These are phyloP conservation scores for Ulmus americana DNA, from an alignment of 331 rosid species.

Conservation along the genomic window DNA sequence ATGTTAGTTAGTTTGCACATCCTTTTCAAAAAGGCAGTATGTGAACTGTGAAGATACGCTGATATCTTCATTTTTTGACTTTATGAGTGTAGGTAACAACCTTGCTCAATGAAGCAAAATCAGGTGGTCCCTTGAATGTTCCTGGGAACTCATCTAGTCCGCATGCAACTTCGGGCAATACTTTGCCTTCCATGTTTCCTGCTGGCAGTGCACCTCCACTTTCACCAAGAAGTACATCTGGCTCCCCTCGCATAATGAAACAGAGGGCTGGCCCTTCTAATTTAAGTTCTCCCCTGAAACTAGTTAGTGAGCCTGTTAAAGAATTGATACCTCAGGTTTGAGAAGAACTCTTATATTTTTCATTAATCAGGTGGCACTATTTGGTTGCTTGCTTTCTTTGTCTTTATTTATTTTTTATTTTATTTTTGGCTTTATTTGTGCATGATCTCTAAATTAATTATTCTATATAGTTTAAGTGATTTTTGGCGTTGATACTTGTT, in stretches of 20 bases:
- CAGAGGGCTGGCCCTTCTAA: constrained; percentile 87
- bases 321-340: constrained; percentile 98
- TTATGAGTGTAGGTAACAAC: constrained; percentile 55
- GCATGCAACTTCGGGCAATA: constrained; percentile 56
- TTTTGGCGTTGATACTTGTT: constrained; percentile 19
- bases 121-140: constrained; percentile 81
- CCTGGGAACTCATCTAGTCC: constrained; percentile 94
- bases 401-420: background rate
- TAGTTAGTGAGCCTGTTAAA: constrained; percentile 87
- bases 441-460: constrained; percentile 7
- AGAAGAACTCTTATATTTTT: constrained; percentile 3
- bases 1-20: background rate
- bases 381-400: background rate
- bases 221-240: constrained; percentile 92
- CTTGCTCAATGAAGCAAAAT: constrained; percentile 79
- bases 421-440: constrained; percentile 11
- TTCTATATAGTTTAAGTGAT: constrained; percentile 10
- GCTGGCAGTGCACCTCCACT: constrained; percentile 99
- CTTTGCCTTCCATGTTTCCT: constrained; percentile 97
- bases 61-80: constrained; percentile 12
- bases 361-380: background rate
- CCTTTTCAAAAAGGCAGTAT: constrained; percentile 4
- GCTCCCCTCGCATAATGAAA: constrained; percentile 91
- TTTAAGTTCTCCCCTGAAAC: constrained; percentile 87
- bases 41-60: background rate